Conservation (phyloP, 2,329 filamentous ascomycete genomes). For the Microcera coccophila region DNA sequence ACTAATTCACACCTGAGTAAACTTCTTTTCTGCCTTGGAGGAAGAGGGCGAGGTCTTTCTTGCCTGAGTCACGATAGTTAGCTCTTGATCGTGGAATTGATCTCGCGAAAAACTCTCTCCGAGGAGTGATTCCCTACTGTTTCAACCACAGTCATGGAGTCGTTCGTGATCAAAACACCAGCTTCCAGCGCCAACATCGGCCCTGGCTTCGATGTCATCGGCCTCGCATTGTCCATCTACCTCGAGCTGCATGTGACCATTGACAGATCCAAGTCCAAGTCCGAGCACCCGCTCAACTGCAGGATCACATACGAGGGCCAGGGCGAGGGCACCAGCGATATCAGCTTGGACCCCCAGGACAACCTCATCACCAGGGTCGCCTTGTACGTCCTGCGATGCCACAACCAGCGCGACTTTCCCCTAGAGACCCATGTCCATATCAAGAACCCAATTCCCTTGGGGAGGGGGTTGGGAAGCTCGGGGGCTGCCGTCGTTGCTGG, state of each 20-base stretch:
- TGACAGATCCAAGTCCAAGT: slow-evolving; percentile 52
- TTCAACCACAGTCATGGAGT: slow-evolving; percentile 45
- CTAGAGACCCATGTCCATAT: slow-evolving; percentile 87
- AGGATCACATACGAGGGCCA: slow-evolving; percentile 85
- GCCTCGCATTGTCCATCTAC: slow-evolving; percentile 88
- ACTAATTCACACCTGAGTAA: no score
- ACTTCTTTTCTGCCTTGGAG: no score
- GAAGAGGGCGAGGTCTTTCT: slow-evolving; percentile 1
- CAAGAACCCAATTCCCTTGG: slow-evolving; percentile 90
- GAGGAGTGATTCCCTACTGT: slow-evolving; percentile 19
- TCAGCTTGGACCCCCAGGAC: slow-evolving; percentile 76
- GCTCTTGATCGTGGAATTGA: slow-evolving; percentile 16
- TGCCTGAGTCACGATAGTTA: not conserved
- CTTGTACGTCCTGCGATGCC: slow-evolving; percentile 89
- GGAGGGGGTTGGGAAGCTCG: slow-evolving; percentile 88
- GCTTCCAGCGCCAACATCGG: slow-evolving; percentile 98
- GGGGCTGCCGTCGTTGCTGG: slow-evolving; percentile 94
- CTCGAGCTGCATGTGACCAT: slow-evolving; percentile 84
- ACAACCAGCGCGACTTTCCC: slow-evolving; percentile 81
- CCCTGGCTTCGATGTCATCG: slow-evolving; percentile 96
- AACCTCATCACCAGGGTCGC: slow-evolving; percentile 95
- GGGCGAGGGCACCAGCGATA: slow-evolving; percentile 65
- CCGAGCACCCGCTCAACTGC: slow-evolving; percentile 72
- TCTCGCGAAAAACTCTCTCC: slow-evolving; percentile 4
- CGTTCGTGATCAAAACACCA: slow-evolving; percentile 73